A percentile compares a stretch with the other conserved stretches of the same genome.
Evolutionary conservation across 352 stramenopile species (phyloP).

Genomic region (Pythium dissimile): DNA sequence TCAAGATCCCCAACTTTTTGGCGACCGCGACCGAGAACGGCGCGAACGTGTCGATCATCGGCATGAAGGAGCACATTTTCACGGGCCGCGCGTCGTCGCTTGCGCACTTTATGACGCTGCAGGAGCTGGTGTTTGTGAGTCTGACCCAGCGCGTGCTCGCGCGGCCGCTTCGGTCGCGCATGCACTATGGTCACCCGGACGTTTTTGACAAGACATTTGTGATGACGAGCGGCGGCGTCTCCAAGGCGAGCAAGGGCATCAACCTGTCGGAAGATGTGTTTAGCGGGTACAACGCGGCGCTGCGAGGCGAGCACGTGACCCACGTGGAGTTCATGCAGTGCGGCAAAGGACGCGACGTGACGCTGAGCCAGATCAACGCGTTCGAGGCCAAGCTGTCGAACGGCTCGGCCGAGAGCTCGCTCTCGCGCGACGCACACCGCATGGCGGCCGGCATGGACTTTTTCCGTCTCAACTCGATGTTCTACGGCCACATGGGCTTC

Average conservation of each 20-base stretch:
- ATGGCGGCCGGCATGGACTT: constrained; percentile 87
- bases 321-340: constrained; percentile 89
- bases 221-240: constrained; percentile 83
- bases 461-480: constrained; percentile 88
- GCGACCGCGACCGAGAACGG: constrained; percentile 65
- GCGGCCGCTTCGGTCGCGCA: constrained; percentile 66
- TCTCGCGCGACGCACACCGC: constrained; percentile 77
- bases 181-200: constrained; percentile 88
- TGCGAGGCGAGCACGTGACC: constrained; percentile 75
- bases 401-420: constrained; percentile 72
- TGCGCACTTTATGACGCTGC: constrained; percentile 85
- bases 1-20: constrained; percentile 89
- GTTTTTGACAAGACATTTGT: constrained; percentile 88
- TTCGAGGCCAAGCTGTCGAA: constrained; percentile 88
- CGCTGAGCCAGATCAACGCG: constrained; percentile 82
- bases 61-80: constrained; percentile 90
- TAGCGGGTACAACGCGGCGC: constrained; percentile 77
- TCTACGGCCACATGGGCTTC: constrained; percentile 88
- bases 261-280: constrained; percentile 90
- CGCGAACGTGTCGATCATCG: constrained; percentile 78
- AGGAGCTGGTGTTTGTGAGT: constrained; percentile 87
- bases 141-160: constrained; percentile 82
- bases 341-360: constrained; percentile 85
- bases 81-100: constrained; percentile 80
- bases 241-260: constrained; percentile 86